These are phyloP conservation scores for Leccinum pachyderme DNA, from an alignment of 1,284 basidiomycete species.

Conservation along the genomic window DNA sequence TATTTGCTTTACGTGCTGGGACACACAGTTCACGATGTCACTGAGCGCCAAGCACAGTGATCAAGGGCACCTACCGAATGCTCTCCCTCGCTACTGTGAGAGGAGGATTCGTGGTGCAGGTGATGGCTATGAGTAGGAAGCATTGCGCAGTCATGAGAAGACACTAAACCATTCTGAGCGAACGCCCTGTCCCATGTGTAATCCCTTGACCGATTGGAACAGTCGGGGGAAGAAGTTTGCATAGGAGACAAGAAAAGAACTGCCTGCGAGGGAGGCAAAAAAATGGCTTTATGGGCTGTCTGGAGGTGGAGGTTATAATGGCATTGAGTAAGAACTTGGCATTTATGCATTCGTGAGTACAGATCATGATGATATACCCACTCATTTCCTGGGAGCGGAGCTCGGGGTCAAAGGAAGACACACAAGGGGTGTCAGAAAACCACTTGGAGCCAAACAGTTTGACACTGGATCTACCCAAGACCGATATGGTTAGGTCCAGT, in stretches of 20 bases:
- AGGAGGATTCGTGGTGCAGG: constrained; percentile 21
- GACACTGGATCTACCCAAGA: constrained; percentile 43
- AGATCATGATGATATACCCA: constrained; percentile 39
- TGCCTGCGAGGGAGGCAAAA: constrained; percentile 24
- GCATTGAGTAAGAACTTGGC: constrained; percentile 36
- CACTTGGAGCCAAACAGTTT: constrained; percentile 42
- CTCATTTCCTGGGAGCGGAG: constrained; percentile 42
- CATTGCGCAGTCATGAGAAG: constrained; percentile 37
- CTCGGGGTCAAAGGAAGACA: constrained; percentile 45
- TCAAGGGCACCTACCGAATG: constrained; percentile 19
- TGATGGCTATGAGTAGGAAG: constrained; percentile 33
- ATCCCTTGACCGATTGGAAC: constrained; percentile 29
- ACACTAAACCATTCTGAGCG: constrained; percentile 40
- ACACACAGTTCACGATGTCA: constrained; percentile 14
- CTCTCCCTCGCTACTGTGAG: constrained; percentile 29
- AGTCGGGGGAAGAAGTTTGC: constrained; percentile 31
- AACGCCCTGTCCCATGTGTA: constrained; percentile 37
- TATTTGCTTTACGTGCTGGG: constrained; percentile 30
- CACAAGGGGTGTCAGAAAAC: constrained; percentile 42
- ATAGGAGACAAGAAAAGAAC: constrained; percentile 26
- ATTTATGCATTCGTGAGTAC: constrained; percentile 39
- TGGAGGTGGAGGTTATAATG: constrained; percentile 31
- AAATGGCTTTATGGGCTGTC: constrained; percentile 21
- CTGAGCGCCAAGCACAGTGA: constrained; percentile 4
- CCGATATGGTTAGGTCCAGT: constrained; percentile 45